Conservation (phyloP, 805 yeast species). For the Pichia eremophila region DNA sequence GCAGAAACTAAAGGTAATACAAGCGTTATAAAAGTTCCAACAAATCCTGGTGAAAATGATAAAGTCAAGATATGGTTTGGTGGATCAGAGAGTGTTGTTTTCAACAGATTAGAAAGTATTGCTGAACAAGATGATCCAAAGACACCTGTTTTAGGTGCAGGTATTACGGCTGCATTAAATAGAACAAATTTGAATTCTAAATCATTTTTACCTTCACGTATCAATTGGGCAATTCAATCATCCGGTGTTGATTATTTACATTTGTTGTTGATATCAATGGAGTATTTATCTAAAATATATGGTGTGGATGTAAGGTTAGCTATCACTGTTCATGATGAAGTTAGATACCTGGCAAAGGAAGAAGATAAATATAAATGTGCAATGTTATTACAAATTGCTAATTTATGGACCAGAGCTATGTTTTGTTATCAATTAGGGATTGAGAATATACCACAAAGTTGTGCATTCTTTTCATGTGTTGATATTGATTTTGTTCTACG, state of each 20-base stretch:
- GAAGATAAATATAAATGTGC: conserved; percentile 72
- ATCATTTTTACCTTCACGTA: conserved; percentile 75
- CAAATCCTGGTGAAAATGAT: neutral
- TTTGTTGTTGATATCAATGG: conserved; percentile 76
- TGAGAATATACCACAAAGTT: conserved; percentile 81
- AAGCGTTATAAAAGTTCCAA: conserved; percentile 13
- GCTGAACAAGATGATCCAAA: conserved; percentile 73
- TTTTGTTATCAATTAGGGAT: conserved; percentile 90
- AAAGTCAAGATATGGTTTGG: conserved; percentile 52
- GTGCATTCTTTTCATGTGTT: conserved; percentile 91
- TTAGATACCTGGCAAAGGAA: conserved; percentile 68
- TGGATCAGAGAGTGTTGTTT: conserved; percentile 88
- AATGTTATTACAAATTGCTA: conserved; percentile 76
- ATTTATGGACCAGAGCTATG: conserved; percentile 93
- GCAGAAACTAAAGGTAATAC: conserved; percentile 72
- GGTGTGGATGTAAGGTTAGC: conserved; percentile 65
- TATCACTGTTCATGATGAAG: conserved; percentile 92
- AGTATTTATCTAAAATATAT: conserved; percentile 59
- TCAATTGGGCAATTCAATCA: conserved; percentile 97
- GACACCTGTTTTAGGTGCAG: conserved; percentile 91
- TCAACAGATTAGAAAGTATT: conserved; percentile 78
- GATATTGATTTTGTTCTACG: conserved; percentile 84
- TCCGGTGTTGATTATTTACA: conserved; percentile 97
- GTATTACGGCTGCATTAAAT: conserved; percentile 78
- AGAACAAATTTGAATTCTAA: conserved; percentile 54